Base-by-base conservation (phyloP, 805 yeast species). In the Saturnispora dispora region DNA sequence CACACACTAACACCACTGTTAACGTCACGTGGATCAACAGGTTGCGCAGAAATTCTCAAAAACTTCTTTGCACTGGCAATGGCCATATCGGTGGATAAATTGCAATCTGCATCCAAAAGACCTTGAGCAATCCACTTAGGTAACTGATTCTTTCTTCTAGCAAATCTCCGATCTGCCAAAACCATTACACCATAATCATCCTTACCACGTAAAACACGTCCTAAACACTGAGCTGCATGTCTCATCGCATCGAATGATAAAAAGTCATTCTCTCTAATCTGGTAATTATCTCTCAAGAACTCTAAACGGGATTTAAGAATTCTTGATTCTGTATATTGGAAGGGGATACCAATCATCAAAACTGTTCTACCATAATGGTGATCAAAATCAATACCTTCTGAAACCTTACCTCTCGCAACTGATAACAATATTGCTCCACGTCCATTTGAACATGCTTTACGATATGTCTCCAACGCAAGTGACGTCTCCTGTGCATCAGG, bases 151-250 rank as follows among this genome's bases (percentile, higher is more conserved):
- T 87, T 82, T 69, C 91, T 93, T 57, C 88, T 77, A 1, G 90
- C 78, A 66, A 93, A 93, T 64, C 99, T 75, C 58, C 96, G 75
- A 66, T 93, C 99, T 0, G 99, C 99, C 55, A 93, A 70, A 42
- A 93, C 97, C 99, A 93, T 93, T 58, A 93, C 85, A 56, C 99
- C 99, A 66, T 93, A 93, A 71, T 93, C 99, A 63, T 93, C 97
- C 65, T 93, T 93, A 58, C 99, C 99, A 71, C 99, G 80, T 56
- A 93, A 71, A 50, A 93, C 99, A 64, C 99, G 81, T 10, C 99
- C 99, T 62, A 93, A 70, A 69, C 99, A 93, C 67, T 93, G 99
- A 0, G 99, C 98, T 4, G 98, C 99, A 70, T 93, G 99, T 63
- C 99, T 81, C 99, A 93, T 93, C 13, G 99, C 99, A 69, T 93